Evolutionary conservation across 2,329 filamentous ascomycete species (phyloP), one percentile per base, ranked within the genome.

Genomic region (Aspergillus novofumigatus): DNA sequence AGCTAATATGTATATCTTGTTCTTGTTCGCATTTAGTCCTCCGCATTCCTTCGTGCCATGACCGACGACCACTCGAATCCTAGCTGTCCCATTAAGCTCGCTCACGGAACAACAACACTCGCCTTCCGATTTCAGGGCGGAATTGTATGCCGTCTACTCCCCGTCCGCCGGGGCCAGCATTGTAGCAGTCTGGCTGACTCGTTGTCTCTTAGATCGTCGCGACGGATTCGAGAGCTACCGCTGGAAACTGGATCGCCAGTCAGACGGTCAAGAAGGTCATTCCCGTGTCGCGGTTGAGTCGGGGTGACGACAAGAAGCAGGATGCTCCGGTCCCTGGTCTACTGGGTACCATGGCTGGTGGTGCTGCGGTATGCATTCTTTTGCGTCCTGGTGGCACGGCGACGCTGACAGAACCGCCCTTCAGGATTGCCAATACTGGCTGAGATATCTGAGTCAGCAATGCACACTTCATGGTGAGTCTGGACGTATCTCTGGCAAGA

Each of bases 201-300:
- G 11, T 50, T 8, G 20, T 55, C 6, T 35, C 41, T 41, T 63
- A 75, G 72, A 95, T 99, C 72, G 93, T 99, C 53, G 93, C 93
- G 54, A 99, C 94, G 58, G 94, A 99, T 80, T 99, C 94, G 59
- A 87, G 94, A 79, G 94, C 94, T 59, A 96, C 94, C 50, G 93
- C 94, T 29, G 94, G 94, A 71, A 95, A 94, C 85, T 99, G 94
- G 94, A 99, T 99, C 78, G 94, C 94, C 65, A 96, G 91, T 79
- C 94, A 99, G 83, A 99, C 94, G 54, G 94, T 99, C 73, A 99
- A 99, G 87, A 99, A 99, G 84, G 94, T 99, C 67, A 97, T 99
- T 73, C 72, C 72, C 26, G 72, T 75, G 42, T 75, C 72, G 55
- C 70, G 72, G 56, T 66, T 75, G 70, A 75, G 72, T 57, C 67